A percentile compares a stretch with the other conserved stretches of the same genome.
Evolutionary conservation across 257 asterid genomes (phyloP).

Genomic region (Jasminum sambac): DNA sequence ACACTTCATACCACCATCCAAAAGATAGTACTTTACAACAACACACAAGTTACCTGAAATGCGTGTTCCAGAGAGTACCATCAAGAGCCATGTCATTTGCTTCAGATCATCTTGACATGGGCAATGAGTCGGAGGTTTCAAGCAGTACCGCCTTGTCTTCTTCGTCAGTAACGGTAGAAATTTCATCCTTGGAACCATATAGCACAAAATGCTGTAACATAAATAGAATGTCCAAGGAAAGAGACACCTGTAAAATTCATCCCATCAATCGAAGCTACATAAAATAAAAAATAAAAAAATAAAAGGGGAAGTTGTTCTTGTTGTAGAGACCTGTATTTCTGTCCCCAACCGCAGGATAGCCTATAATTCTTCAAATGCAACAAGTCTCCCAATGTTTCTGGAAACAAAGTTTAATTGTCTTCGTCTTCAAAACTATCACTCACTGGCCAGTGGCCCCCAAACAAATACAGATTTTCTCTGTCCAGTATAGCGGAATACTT

Average conservation of each 20-base stretch:
- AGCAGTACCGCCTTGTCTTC: constrained; percentile 60
- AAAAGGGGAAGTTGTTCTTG: neutral
- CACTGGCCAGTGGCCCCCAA: neutral
- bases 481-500: neutral
- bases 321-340: neutral
- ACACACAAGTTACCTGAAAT: neutral
- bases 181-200: constrained; percentile 43
- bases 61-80: neutral
- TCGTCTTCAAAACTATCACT: neutral
- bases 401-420: neutral
- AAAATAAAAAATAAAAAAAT: no score
- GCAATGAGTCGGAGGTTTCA: neutral
- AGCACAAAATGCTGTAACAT: constrained; percentile 80
- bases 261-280: no score
- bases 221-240: constrained; percentile 76
- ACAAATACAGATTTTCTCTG: neutral
- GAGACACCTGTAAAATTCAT: constrained; percentile 56
- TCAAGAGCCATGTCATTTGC: neutral
- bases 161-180: constrained; percentile 31
- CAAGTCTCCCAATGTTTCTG: neutral
- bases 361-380: neutral
- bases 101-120: neutral
- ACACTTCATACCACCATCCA: neutral
- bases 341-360: neutral
- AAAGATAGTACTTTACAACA: neutral